Evolutionary conservation across 768 basidiomycete genomes (phyloP).

Genomic region (Suillus discolor): DNA sequence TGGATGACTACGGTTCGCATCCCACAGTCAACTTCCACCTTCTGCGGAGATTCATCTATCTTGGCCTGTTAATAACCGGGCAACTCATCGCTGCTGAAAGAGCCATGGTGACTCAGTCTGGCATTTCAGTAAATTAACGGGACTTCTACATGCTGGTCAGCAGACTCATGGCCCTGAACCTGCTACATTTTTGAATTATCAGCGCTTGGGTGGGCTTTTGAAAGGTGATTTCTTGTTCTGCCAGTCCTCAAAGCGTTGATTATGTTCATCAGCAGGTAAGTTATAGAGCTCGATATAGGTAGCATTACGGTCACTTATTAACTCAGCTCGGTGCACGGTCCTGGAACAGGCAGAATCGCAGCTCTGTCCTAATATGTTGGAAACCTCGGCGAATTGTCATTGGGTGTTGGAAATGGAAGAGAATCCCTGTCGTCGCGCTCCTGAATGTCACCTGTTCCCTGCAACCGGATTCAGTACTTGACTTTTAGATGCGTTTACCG

Average conservation of each 20-base stretch:
- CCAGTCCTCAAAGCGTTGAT: background rate
- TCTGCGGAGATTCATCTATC: background rate
- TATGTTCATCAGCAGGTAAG: background rate
- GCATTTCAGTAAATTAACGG: background rate
- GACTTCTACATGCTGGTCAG: background rate
- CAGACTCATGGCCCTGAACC: background rate
- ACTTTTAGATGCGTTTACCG: background rate
- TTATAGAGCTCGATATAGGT: background rate
- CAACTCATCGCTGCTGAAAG: no score
- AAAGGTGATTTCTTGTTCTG: no score
- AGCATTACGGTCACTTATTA: background rate
- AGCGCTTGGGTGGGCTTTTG: no score
- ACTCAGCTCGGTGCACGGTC: background rate
- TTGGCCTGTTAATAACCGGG: background rate
- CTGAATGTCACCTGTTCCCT: background rate
- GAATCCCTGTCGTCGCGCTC: background rate
- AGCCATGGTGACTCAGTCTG: background rate
- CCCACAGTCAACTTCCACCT: background rate
- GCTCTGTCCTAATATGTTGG: background rate
- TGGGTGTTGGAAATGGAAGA: background rate
- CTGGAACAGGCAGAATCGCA: background rate
- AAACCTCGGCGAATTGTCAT: background rate
- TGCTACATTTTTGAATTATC: background rate
- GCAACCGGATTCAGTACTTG: background rate
- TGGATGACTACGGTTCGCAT: background rate